Evolutionary conservation across 1,284 basidiomycete genomes (phyloP).

Genomic region (Trichosporon asahii): DNA sequence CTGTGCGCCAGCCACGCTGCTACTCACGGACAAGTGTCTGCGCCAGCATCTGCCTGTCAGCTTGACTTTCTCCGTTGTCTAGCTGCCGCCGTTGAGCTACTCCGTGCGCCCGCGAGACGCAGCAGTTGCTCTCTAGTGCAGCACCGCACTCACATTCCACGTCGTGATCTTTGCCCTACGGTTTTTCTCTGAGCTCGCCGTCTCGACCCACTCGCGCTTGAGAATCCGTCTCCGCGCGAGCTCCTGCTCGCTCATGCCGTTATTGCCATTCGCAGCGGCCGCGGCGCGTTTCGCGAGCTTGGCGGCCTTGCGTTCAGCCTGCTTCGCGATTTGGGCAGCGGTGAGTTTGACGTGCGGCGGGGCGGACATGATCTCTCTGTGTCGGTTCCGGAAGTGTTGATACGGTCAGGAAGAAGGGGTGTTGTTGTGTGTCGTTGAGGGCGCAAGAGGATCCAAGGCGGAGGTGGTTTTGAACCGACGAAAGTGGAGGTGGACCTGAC

Average conservation of each 20-base stretch:
- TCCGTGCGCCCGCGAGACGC: too few relatives aligned
- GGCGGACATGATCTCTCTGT: constrained; percentile 15
- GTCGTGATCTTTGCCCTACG: constrained; percentile 67
- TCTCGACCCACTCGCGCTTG: constrained; percentile 39
- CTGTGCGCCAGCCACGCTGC: not conserved
- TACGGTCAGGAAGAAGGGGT: not conserved
- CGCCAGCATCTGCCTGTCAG: constrained; percentile 55
- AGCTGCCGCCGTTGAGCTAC: too few relatives aligned
- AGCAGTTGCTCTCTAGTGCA: too few relatives aligned
- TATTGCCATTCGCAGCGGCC: constrained; percentile 6
- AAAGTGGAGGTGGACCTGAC: not conserved
- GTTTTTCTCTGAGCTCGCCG: constrained; percentile 61
- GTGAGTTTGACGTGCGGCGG: constrained; percentile 31
- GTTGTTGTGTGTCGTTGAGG: not conserved
- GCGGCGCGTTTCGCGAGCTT: constrained; percentile 44
- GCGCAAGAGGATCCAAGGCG: not conserved
- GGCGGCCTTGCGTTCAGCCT: constrained; percentile 43
- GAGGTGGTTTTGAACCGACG: not conserved
- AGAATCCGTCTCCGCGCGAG: constrained; percentile 35
- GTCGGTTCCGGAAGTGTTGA: not conserved
- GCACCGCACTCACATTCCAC: constrained; percentile 50
- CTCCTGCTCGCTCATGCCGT: constrained; percentile 19
- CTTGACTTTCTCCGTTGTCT: not conserved
- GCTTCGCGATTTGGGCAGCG: constrained; percentile 42
- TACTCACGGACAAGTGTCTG: constrained; percentile 51